A percentile compares a stretch with the other conserved stretches of the same genome.
phyloP scores from a whole-genome alignment of 139 green algal genomes.

The Tetraselmis chui region DNA sequence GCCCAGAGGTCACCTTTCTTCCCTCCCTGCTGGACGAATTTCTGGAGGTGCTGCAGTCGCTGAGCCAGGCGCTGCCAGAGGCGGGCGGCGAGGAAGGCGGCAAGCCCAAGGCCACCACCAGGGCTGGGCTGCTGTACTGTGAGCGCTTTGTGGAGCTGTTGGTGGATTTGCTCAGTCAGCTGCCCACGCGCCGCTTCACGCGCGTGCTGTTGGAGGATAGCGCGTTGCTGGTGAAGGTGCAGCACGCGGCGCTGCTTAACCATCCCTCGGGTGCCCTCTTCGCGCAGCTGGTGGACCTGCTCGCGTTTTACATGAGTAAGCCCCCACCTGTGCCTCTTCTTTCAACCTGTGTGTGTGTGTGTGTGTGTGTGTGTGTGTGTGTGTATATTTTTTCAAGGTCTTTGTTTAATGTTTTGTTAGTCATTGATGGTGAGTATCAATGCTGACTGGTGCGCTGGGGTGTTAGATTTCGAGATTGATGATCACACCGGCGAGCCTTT shows the following conservation, averaged over 20 bases:
- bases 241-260: conserved; percentile 33
- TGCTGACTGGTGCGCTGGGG: too few species aligned
- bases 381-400: too few species aligned
- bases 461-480: conserved; percentile 89
- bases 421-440: too few species aligned
- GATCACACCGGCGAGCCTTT: conserved; percentile 84
- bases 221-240: conserved; percentile 71
- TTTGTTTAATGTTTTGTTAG: too few species aligned
- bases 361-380: too few species aligned
- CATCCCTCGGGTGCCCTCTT: conserved; percentile 50
- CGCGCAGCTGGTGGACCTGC: conserved; percentile 78
- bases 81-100: neutral
- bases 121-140: conserved; percentile 51
- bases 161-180: conserved; percentile 83
- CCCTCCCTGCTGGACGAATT: conserved; percentile 67
- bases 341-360: neutral
- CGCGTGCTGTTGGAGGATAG: conserved; percentile 73
- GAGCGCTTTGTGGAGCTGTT: conserved; percentile 88
- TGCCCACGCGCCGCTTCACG: conserved; percentile 81
- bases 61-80: neutral
- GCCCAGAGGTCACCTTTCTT: conserved; percentile 68
- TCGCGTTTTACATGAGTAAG: conserved; percentile 68
- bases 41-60: conserved; percentile 35
- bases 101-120: conserved; percentile 1
- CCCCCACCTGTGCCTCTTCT: neutral